Evolutionary conservation across 192 early-diverging fungal genomes (phyloP), one percentile per base, ranked within the genome.

Genomic region (Bifiguratus adelaidae): DNA sequence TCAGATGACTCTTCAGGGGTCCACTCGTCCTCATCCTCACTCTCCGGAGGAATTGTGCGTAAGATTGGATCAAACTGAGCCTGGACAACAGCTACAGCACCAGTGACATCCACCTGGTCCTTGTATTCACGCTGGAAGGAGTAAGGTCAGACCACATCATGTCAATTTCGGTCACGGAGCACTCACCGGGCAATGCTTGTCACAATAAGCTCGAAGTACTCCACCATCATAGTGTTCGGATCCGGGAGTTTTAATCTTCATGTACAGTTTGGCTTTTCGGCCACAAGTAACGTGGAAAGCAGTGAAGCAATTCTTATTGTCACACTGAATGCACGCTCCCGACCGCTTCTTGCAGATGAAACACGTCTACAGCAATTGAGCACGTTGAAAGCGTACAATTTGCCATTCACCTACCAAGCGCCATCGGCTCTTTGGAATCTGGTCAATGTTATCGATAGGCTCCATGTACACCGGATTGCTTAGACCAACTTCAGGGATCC

Each of bases 291-390:
- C 81, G 62, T 99, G 96, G 58, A 93, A 99, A 0, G 93, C 85
- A 0, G 76, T 70, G 60, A 82, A 91, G 61, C 96, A 99, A 42
- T 80, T 78, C 33, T 83, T 83, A 48, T 88, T 82, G 35, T 81
- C 74, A 63, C 96, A 99, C 61, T 99, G 96, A 55, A 99, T 97
- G 37, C 88, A 92, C 0, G 92, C 91, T 5, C 96, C 96, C 37
- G 65, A 70, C 19, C 69, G 67, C 16, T 80, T 67, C 30, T 83
- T 77, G 61, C 96, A 99, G 19, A 99, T 74, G 49, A 86, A 86
- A 57, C 96, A 97, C 11, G 63, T 75, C 41, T 55, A 48, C 19
- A 12, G n/a, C n/a, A n/a, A n/a, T n/a, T n/a, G n/a, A n/a, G n/a
- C n/a, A n/a, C n/a, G n/a, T n/a, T n/a, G 22, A 40, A 15, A 15